Conservation (phyloP, 352 stramenopile genomes). For the Phytophthora ohioensis region DNA sequence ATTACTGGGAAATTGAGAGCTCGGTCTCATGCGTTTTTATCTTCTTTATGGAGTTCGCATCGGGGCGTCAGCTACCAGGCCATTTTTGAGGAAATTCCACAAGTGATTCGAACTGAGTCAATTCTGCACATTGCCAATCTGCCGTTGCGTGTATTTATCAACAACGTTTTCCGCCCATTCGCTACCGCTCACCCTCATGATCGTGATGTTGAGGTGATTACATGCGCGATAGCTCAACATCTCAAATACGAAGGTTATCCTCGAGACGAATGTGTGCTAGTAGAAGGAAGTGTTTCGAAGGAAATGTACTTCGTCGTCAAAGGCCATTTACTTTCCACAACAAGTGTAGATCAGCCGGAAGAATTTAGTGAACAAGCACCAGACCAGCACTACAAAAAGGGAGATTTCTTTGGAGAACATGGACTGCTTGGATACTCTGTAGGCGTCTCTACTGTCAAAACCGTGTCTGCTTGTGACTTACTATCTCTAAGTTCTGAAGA, state of each 20-base stretch:
- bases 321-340: conserved; percentile 46
- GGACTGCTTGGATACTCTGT: conserved; percentile 68
- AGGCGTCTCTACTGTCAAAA: conserved; percentile 43
- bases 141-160: conserved; percentile 48
- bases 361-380: background rate
- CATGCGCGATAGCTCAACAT: conserved; percentile 49
- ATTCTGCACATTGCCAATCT: conserved; percentile 54
- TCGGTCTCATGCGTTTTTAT: conserved; percentile 56
- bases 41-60: conserved; percentile 67
- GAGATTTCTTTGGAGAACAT: conserved; percentile 70
- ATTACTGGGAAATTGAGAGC: conserved; percentile 47
- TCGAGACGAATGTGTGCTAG: conserved; percentile 65
- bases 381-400: conserved; percentile 40
- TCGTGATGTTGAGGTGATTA: conserved; percentile 45
- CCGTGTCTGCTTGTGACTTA: conserved; percentile 33
- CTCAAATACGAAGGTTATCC: conserved; percentile 75
- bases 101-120: conserved; percentile 57
- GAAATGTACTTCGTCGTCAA: conserved; percentile 82
- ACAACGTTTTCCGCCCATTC: conserved; percentile 59
- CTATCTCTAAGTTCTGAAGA: conserved; percentile 49
- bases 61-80: conserved; percentile 63
- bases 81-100: conserved; percentile 63
- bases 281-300: conserved; percentile 71
- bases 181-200: conserved; percentile 36
- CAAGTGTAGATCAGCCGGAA: conserved; percentile 11